Conservation (phyloP, 305 asterid species). For the Fraxinus albicans region DNA sequence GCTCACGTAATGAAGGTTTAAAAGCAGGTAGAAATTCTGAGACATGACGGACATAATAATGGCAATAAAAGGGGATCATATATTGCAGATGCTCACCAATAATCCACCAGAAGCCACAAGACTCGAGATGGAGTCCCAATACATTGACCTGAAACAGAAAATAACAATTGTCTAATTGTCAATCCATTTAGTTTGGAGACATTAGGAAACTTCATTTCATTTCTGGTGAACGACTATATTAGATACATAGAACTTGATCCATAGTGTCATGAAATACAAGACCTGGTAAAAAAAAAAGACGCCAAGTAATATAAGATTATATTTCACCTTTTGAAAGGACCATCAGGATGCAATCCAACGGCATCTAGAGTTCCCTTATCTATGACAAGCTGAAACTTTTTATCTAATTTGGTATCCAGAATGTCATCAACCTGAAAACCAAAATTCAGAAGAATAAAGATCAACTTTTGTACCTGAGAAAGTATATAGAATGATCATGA, state of each 20-base stretch:
- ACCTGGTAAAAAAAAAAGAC: neutral
- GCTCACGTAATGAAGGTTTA: neutral
- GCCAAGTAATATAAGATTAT: conserved; percentile 1
- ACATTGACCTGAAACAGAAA: conserved; percentile 67
- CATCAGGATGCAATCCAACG: conserved; percentile 96
- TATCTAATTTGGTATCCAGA: conserved; percentile 83
- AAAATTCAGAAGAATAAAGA: conserved; percentile 16
- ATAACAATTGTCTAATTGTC: conserved; percentile 14
- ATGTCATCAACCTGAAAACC: conserved; percentile 82
- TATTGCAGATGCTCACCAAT: conserved; percentile 58
- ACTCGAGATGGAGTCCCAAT: conserved; percentile 81
- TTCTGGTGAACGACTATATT: neutral
- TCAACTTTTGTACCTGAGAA: conserved; percentile 14
- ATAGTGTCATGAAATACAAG: neutral
- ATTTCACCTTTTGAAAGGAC: conserved; percentile 76
- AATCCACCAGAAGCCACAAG: conserved; percentile 87
- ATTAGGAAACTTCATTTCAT: neutral
- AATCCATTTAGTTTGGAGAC: neutral
- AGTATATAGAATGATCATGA: neutral
- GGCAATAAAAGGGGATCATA: neutral
- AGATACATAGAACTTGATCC: neutral
- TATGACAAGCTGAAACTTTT: conserved; percentile 76
- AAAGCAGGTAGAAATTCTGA: neutral
- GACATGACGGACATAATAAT: neutral
- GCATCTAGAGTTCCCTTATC: conserved; percentile 99